phyloP scores from a whole-genome alignment of 2,329 filamentous ascomycete species.

The Colletotrichum sp. region DNA sequence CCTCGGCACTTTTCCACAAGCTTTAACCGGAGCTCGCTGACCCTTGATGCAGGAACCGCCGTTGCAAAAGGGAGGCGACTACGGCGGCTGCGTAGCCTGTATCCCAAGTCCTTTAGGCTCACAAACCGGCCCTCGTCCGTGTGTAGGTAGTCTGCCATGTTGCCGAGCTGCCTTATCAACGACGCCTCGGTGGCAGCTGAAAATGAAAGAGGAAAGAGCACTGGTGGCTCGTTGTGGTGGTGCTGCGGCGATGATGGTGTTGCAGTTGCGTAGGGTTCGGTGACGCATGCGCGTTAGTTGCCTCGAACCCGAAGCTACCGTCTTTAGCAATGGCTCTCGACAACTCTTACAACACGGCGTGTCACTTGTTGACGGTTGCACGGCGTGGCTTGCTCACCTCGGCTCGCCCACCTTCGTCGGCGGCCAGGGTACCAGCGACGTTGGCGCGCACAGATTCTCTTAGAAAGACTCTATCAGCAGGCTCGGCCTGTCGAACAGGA shows the following conservation, averaged over 20 bases:
- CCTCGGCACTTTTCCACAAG: not conserved
- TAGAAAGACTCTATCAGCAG: constrained; percentile 29
- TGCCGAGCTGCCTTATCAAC: not conserved
- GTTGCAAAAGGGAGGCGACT: not conserved
- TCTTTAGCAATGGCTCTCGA: not conserved
- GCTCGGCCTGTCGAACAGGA: constrained; percentile 32
- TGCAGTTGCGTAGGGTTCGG: not conserved
- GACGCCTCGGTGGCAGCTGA: not conserved
- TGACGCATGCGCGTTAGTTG: not conserved
- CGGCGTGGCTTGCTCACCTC: not conserved
- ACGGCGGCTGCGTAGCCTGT: not conserved
- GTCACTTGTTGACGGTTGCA: not conserved
- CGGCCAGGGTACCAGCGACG: constrained; percentile 21
- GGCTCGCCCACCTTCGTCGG: not conserved
- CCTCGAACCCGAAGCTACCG: not conserved
- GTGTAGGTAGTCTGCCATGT: not conserved
- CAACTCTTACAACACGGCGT: not conserved
- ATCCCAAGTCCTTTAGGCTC: not conserved
- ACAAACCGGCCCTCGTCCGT: not conserved
- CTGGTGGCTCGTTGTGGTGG: not conserved
- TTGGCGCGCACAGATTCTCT: constrained; percentile 16
- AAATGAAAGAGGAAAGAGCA: not conserved
- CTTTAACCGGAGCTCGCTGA: not conserved
- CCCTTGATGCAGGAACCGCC: not conserved
- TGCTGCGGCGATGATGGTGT: not conserved